Conservation (phyloP, 257 asterid species). For the Salvia splendens region DNA sequence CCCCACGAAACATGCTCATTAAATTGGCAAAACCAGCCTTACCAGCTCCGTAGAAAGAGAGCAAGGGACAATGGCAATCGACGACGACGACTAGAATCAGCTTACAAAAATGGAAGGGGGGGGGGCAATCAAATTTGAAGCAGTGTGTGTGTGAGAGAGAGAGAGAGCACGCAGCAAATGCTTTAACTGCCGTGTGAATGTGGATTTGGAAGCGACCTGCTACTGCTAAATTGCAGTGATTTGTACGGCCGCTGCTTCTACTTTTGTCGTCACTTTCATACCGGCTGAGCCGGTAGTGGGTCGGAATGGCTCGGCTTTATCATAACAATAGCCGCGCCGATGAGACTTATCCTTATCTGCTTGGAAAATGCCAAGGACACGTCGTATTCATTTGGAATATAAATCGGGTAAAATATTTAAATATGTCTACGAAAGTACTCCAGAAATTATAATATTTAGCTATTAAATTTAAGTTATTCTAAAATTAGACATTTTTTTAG, state of each 20-base stretch:
- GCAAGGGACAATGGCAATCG: conserved; percentile 17
- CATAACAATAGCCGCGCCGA: conserved; percentile 25
- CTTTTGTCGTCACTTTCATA: conserved; percentile 6
- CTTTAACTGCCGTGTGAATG: conserved; percentile 60
- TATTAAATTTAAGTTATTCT: no score
- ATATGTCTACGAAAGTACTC: no score
- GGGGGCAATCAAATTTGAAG: conserved; percentile 22
- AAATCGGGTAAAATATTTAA: not conserved
- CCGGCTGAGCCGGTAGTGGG: conserved; percentile 37
- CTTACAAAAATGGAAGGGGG: not conserved
- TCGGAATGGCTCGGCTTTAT: conserved; percentile 36
- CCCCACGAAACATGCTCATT: conserved; percentile 22
- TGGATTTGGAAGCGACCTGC: conserved; percentile 51
- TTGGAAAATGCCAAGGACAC: conserved; percentile 22
- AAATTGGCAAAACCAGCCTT: conserved; percentile 25
- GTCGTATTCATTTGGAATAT: conserved; percentile 1
- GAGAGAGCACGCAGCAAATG: conserved; percentile 53
- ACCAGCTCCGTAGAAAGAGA: conserved; percentile 32
- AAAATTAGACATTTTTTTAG: no score
- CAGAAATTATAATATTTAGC: no score
- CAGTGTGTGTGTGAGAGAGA: conserved; percentile 25
- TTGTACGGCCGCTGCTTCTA: conserved; percentile 45
- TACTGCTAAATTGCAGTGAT: conserved; percentile 42
- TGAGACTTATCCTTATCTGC: conserved; percentile 28
- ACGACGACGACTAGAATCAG: conserved; percentile 20